phyloP scores from a whole-genome alignment of 2,329 filamentous ascomycete species.

The Reticulascus tulasneorum region DNA sequence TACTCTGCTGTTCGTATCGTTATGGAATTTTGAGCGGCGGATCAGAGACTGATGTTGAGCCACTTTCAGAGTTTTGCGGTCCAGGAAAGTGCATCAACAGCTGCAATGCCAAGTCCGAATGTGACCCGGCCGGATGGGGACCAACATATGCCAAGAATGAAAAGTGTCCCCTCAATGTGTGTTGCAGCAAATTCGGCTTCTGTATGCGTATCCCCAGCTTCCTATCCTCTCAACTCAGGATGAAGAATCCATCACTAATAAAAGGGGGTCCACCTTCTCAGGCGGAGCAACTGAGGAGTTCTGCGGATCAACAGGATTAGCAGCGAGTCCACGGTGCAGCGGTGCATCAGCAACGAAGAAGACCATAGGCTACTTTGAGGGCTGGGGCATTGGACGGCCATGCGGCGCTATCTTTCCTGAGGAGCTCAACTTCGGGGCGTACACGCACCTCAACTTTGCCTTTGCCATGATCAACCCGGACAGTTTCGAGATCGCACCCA shows the following conservation, averaged over 20 bases:
- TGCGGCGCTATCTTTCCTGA: conserved; percentile 16
- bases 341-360: conserved; percentile 1
- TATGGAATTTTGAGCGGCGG: no score
- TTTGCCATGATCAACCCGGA: conserved; percentile 31
- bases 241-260: no score
- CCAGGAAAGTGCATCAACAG: conserved; percentile 18
- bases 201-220: no score
- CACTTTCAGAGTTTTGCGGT: no score
- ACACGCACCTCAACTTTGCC: conserved; percentile 29
- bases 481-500: conserved; percentile 18
- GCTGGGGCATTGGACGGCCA: neutral
- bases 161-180: conserved; percentile 31
- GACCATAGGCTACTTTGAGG: conserved; percentile 28
- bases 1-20: no score
- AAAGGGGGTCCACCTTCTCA: no score
- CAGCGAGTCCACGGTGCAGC: conserved; percentile 3
- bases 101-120: conserved; percentile 22
- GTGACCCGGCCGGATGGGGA: conserved; percentile 28
- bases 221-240: no score
- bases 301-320: conserved; percentile 6
- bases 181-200: conserved; percentile 29
- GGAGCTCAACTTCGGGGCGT: conserved; percentile 19
- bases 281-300: conserved; percentile 14
- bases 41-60: no score
- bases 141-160: conserved; percentile 12